These are phyloP conservation scores for Candida frijolesensis DNA, from an alignment of 1,139 yeast genomes.

Conservation along the genomic window DNA sequence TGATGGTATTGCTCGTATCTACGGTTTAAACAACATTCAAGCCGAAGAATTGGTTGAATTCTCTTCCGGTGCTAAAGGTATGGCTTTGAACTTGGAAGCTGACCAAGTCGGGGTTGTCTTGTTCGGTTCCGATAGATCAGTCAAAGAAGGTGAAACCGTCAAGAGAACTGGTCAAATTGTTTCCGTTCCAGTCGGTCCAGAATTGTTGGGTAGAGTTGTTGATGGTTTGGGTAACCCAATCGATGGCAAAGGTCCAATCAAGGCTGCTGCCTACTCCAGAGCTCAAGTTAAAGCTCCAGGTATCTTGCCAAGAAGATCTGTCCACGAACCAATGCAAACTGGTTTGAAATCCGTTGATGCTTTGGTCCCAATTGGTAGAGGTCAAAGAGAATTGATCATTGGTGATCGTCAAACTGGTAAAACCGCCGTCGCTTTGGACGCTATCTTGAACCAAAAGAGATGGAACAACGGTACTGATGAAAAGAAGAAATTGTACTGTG, in stretches of 20 bases:
- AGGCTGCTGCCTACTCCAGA: conserved; percentile 81
- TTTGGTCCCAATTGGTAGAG: conserved; percentile 99
- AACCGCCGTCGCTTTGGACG: conserved; percentile 98
- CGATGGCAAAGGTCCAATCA: conserved; percentile 99
- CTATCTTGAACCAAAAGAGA: conserved; percentile 98
- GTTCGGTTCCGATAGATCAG: conserved; percentile 98
- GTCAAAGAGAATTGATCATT: conserved; percentile 99
- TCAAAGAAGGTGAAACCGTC: conserved; percentile 99
- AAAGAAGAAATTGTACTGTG: conserved; percentile 98
- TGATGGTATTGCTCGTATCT: conserved; percentile 99
- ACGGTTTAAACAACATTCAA: conserved; percentile 99
- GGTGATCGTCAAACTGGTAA: conserved; percentile 99
- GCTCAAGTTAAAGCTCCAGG: conserved; percentile 99
- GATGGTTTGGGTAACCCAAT: conserved; percentile 99
- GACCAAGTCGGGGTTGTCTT: conserved; percentile 99
- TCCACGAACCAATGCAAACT: conserved; percentile 99
- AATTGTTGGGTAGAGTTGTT: conserved; percentile 97
- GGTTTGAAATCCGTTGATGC: conserved; percentile 99
- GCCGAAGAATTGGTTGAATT: conserved; percentile 99
- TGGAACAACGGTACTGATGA: conserved; percentile 96
- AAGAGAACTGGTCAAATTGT: conserved; percentile 99
- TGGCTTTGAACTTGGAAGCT: conserved; percentile 99
- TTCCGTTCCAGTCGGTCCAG: conserved; percentile 99
- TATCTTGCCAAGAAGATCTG: conserved; percentile 98
- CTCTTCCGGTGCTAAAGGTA: conserved; percentile 99